Conservation (phyloP, 495 filamentous ascomycete genomes). For the Penicillium verhagenii region DNA sequence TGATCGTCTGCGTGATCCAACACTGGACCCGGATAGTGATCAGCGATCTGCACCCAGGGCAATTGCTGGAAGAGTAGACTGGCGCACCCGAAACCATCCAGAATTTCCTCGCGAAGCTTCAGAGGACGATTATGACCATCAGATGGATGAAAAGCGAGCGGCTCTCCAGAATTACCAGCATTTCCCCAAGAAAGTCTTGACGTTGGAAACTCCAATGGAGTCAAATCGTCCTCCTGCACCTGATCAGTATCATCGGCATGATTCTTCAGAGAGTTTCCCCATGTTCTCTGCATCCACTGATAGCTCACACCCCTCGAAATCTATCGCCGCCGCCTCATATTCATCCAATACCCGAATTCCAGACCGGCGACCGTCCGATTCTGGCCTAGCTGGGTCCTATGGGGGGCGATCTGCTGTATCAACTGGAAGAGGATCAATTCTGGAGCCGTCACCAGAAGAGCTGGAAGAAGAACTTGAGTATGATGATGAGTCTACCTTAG, state of each 20-base stretch:
- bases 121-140: slow-evolving; percentile 45
- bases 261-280: slow-evolving; percentile 78
- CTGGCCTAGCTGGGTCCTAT: slow-evolving; percentile 15
- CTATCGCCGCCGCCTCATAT: slow-evolving; percentile 41
- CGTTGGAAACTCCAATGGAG: slow-evolving; percentile 39
- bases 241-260: slow-evolving; percentile 55
- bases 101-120: slow-evolving; percentile 26
- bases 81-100: slow-evolving; percentile 32
- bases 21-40: slow-evolving; percentile 28
- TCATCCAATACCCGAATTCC: slow-evolving; percentile 29
- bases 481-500: slow-evolving; percentile 25
- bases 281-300: slow-evolving; percentile 79
- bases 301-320: slow-evolving; percentile 51
- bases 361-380: slow-evolving; percentile 14
- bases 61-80: slow-evolving; percentile 43
- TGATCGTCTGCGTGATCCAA: slow-evolving; percentile 22
- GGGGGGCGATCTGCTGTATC: slow-evolving; percentile 5
- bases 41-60: slow-evolving; percentile 48
- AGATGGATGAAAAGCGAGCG: slow-evolving; percentile 42
- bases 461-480: slow-evolving; percentile 20
- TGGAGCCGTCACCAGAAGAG: slow-evolving; percentile 27
- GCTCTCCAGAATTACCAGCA: slow-evolving; percentile 47
- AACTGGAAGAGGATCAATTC: slow-evolving; percentile 22
- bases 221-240: slow-evolving; percentile 33
- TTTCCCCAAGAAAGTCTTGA: slow-evolving; percentile 43